Conservation (phyloP, 331 rosid species). For the Cucumis variabilis region DNA sequence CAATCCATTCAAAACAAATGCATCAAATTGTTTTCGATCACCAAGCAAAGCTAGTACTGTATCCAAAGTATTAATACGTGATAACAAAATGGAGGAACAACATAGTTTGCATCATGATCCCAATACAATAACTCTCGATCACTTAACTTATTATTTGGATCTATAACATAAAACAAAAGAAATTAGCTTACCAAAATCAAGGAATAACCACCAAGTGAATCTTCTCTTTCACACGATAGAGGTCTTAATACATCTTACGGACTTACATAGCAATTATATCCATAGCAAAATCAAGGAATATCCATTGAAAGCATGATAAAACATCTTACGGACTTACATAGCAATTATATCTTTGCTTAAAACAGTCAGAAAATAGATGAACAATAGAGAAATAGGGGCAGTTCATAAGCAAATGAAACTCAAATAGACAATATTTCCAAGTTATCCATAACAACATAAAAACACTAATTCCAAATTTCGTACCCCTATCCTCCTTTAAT, state of each 20-base stretch:
- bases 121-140: background rate
- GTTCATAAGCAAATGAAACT: background rate
- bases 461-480: background rate
- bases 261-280: too few species aligned
- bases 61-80: constrained; percentile 87
- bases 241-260: constrained; percentile 49
- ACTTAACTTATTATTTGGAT: background rate
- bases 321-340: too few species aligned
- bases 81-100: constrained; percentile 11
- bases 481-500: background rate
- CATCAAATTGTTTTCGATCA: constrained; percentile 65
- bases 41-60: constrained; percentile 85
- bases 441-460: background rate
- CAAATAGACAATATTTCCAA: background rate
- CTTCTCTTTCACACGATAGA: constrained; percentile 83
- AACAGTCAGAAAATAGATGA: background rate
- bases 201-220: constrained; percentile 93
- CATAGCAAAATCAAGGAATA: too few species aligned
- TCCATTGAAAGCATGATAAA: too few species aligned
- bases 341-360: background rate
- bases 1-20: constrained; percentile 97
- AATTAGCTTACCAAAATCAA: constrained; percentile 75
- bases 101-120: background rate
- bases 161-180: background rate
- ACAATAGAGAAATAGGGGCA: background rate